A percentile compares a stretch with the other conserved stretches of the same genome.
These are phyloP conservation scores for Aspergillus taichungensis DNA, from an alignment of 495 filamentous ascomycete species.

Conservation along the genomic window DNA sequence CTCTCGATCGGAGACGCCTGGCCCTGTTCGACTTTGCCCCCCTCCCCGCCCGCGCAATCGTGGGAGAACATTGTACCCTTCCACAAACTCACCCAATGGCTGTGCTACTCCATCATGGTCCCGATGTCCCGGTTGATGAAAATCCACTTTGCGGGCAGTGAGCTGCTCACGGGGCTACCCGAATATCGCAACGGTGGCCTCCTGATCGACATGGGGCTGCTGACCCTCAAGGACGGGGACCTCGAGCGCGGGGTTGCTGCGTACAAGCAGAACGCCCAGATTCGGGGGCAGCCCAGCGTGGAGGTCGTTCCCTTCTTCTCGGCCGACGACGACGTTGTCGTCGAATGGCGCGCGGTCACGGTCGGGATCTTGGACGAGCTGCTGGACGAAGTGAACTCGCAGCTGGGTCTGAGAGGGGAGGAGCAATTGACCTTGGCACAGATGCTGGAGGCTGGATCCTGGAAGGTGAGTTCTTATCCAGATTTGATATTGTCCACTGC, in stretches of 20 bases:
- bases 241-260: constrained; percentile 54
- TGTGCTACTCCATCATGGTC: constrained; percentile 64
- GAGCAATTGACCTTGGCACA: constrained; percentile 53
- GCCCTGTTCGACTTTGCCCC: constrained; percentile 77
- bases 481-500: background rate
- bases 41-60: constrained; percentile 56
- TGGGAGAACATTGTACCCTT: constrained; percentile 94
- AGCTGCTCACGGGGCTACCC: constrained; percentile 56
- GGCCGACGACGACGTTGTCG: constrained; percentile 58
- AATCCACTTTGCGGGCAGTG: constrained; percentile 53
- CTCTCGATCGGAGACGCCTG: constrained; percentile 90
- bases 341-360: constrained; percentile 61
- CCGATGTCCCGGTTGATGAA: constrained; percentile 57
- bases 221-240: constrained; percentile 52
- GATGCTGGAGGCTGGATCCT: constrained; percentile 62
- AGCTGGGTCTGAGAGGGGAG: constrained; percentile 44
- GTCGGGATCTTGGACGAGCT: constrained; percentile 60
- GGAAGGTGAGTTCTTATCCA: constrained; percentile 57
- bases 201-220: constrained; percentile 55
- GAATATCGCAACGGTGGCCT: constrained; percentile 66
- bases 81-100: constrained; percentile 71
- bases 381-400: constrained; percentile 51
- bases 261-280: constrained; percentile 64
- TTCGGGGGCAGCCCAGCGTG: constrained; percentile 63
- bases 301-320: constrained; percentile 59